A percentile compares a stretch with the other conserved stretches of the same genome.
Conservation (phyloP, 805 yeast species). For the Cyberlindnera sargentensis region DNA sequence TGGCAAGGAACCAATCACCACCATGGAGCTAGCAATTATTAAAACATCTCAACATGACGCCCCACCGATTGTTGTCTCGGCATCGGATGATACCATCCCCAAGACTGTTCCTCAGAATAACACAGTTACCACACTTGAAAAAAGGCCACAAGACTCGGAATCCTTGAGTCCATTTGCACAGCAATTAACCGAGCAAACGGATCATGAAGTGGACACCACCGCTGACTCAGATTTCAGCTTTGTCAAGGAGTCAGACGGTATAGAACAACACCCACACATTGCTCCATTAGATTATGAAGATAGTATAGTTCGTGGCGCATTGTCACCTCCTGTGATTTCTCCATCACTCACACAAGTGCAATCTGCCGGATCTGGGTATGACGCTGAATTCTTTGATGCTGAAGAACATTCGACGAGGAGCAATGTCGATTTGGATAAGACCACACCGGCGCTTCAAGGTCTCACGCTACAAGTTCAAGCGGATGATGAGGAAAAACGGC, state of each 20-base stretch:
- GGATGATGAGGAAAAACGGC: background rate
- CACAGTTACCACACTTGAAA: too few relatives aligned
- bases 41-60: background rate
- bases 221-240: slow-evolving; percentile 1
- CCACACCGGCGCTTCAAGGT: background rate
- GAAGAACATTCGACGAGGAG: slow-evolving; percentile 3
- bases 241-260: background rate
- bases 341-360: too few relatives aligned
- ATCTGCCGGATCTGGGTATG: background rate
- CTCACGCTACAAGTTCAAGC: background rate
- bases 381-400: slow-evolving; percentile 14
- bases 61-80: too few relatives aligned
- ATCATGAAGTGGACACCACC: background rate
- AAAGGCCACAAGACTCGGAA: too few relatives aligned
- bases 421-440: background rate
- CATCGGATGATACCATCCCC: too few relatives aligned
- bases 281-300: too few relatives aligned
- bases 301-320: background rate
- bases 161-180: too few relatives aligned
- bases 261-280: background rate
- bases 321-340: background rate
- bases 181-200: background rate
- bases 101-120: too few relatives aligned
- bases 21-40: background rate
- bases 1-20: background rate